These are phyloP conservation scores for Macadamia integrifolia DNA, from an alignment of 164 flowering plant genomes.

Conservation along the genomic window DNA sequence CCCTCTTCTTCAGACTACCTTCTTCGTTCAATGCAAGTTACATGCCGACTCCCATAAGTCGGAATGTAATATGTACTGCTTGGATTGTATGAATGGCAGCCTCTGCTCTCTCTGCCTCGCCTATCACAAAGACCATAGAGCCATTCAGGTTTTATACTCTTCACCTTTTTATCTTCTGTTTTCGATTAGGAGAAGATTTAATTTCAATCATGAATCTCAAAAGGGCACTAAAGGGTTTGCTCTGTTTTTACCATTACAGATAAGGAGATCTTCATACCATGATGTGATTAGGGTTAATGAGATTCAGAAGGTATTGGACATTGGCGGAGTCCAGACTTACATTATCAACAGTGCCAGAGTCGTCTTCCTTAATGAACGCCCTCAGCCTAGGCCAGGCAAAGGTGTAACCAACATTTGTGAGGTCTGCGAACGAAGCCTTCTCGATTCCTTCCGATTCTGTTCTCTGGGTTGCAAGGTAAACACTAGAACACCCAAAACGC, in stretches of 20 bases:
- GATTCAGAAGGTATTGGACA: constrained; percentile 83
- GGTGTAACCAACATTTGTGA: constrained; percentile 88
- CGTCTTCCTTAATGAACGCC: constrained; percentile 85
- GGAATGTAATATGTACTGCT: constrained; percentile 95
- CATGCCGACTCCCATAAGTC: constrained; percentile 87
- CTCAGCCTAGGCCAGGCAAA: constrained; percentile 94
- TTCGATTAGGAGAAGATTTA: background rate
- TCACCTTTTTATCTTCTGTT: background rate
- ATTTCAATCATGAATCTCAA: background rate
- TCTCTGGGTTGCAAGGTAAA: constrained; percentile 95
- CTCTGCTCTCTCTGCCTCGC: constrained; percentile 84
- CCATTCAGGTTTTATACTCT: constrained; percentile 59
- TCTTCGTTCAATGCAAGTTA: constrained; percentile 75
- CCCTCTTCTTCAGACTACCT: constrained; percentile 55
- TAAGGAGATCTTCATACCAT: constrained; percentile 93
- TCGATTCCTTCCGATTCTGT: constrained; percentile 87
- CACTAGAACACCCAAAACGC: background rate
- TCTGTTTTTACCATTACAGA: constrained; percentile 36
- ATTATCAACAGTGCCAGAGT: constrained; percentile 89
- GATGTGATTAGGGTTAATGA: constrained; percentile 92
- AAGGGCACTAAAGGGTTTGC: background rate
- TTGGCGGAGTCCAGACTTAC: constrained; percentile 82
- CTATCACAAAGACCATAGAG: constrained; percentile 67
- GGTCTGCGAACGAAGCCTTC: constrained; percentile 84
- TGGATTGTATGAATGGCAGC: constrained; percentile 81